Evolutionary conservation across 2,329 filamentous ascomycete genomes (phyloP), one percentile per base, ranked within the genome.

Genomic region (Pseudocercospora cruenta): DNA sequence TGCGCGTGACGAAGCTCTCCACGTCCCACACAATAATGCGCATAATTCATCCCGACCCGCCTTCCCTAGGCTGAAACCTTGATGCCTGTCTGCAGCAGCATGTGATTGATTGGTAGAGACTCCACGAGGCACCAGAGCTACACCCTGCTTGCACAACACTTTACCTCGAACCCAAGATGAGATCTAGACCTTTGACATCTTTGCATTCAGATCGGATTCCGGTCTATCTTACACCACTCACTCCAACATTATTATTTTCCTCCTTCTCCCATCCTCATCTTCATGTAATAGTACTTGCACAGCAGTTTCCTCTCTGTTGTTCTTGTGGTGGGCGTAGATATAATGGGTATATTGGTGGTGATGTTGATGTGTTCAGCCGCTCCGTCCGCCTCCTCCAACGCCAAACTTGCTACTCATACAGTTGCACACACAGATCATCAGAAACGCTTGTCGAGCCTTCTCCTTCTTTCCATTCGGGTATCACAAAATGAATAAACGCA

Each of bases 401-500:
- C 39, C 47, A 51, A 51, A 51, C 47, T 51, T 26, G 47, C 47
- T 33, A 55, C 22, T 33, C 53, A 33, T 55, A 55, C 53, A 55
- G 24, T 24, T 19, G 24, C 47, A 53, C 53, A 31, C 53, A 55
- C 53, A 55, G 53, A 55, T 55, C 24, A 55, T 55, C 53, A 55
- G 53, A 55, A 55, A 58, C 55, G 28, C 28, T 54, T 24, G 9
- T 43, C 26, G 14, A 36, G 16, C 31, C 33, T 57, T 49, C 28
- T 57, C 36, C 57, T 65, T 60, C 39, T 59, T 66, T 60, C 62
- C 26, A 36, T 61, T 57, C 68, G 68, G 68, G 68, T 70, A 70
- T 70, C 68, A 68, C 66, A 68, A 66, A 68, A 43, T 43, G 36
- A 67, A 67, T 64, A 65, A 65, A 57, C 66, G 62, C 62, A 65